Base-by-base conservation (phyloP, 495 filamentous ascomycete genomes). In the Bacidia gigantensis region DNA sequence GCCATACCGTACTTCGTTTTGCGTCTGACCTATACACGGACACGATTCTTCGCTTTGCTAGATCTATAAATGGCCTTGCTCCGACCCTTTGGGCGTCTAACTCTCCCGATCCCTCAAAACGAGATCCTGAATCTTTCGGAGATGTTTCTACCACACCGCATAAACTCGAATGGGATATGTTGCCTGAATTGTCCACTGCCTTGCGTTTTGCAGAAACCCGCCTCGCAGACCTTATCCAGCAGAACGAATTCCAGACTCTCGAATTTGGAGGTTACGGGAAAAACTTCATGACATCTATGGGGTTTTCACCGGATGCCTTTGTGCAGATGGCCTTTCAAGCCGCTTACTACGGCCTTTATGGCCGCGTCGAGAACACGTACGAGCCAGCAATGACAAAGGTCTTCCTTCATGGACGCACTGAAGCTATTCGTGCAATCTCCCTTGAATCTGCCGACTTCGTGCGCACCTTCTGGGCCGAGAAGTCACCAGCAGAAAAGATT, bases 241-340 rank as follows among this genome's bases (percentile, higher is more conserved):
- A 98, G 62, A 95, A 95, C 59, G 92, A 98, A 65, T 96, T 98
- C 60, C 75, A 87, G 52, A 90, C 87, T 22, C 73, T 98, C 5
- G 90, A 98, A 51, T 98, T 98, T 60, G 69, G 69, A 44, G 77
- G 79, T 25, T 98, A 89, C 60, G 92, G 92, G 26, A 95, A 95
- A 76, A 95, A 92, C 66, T 95, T 94, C 60, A 98, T 98, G 63
- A 97, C 88, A 1, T 88, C 86, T 0, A 88, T 87, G 77, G 93
- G 93, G 22, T 93, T 97, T 64, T 96, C 92, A 0, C 92, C 92
- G 0, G 92, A 98, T 64, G 92, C 92, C 1, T 98, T 95, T 58
- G 86, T 98, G 26, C 92, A 98, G 65, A 97, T 97, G 92, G 93
- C 92, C 2, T 97, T 95, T 71, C 92, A 98, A 66, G 92, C 92